These are phyloP conservation scores for Trametes cinnabarina DNA, from an alignment of 768 basidiomycete species.

Conservation along the genomic window DNA sequence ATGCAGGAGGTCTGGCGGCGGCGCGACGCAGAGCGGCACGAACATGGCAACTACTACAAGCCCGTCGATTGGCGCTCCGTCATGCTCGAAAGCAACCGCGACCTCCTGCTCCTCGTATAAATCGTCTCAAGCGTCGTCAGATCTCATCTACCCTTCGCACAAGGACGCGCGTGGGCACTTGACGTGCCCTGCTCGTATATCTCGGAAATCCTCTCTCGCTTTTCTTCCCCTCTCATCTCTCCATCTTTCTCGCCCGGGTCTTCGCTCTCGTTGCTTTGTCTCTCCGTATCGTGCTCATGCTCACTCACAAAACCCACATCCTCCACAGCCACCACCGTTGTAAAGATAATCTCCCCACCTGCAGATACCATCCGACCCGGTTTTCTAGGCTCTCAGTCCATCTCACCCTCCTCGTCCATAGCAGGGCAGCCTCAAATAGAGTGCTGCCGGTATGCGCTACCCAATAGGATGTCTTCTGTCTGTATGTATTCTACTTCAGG, in stretches of 20 bases:
- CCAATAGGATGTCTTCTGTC: background rate
- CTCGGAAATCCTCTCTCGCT: constrained; percentile 35
- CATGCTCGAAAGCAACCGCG: constrained; percentile 40
- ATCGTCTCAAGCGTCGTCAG: background rate
- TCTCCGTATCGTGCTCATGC: constrained; percentile 7
- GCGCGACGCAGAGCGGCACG: constrained; percentile 30
- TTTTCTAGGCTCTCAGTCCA: background rate
- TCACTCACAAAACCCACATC: constrained; percentile 7
- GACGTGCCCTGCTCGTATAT: background rate
- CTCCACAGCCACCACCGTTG: constrained; percentile 8
- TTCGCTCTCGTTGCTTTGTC: background rate
- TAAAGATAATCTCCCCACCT: constrained; percentile 4
- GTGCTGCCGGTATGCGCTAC: constrained; percentile 2
- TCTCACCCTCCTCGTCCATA: background rate
- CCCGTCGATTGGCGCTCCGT: constrained; percentile 63
- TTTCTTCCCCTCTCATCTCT: background rate
- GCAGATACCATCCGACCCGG: constrained; percentile 3
- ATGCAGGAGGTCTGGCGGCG: constrained; percentile 59
- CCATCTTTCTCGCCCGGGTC: constrained; percentile 3
- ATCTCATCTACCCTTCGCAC: background rate
- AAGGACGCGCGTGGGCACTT: background rate
- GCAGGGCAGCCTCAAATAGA: background rate
- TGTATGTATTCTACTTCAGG: constrained; percentile 11
- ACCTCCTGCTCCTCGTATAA: constrained; percentile 61
- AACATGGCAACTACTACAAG: constrained; percentile 16